Conservation (phyloP, 2,329 filamentous ascomycete species). For the Fusarium pseudograminearum region DNA sequence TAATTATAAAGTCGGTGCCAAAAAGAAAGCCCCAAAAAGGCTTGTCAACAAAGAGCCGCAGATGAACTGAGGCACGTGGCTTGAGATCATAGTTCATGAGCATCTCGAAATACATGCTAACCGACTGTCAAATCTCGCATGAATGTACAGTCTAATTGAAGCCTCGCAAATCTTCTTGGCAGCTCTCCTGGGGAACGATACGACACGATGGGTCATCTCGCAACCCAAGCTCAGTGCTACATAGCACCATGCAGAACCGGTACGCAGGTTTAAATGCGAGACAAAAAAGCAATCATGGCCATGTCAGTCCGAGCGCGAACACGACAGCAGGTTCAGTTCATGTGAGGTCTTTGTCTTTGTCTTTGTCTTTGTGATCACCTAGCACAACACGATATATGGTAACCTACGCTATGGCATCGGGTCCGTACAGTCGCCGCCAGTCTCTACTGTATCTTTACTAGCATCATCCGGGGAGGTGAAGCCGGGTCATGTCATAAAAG, state of each 20-base stretch:
- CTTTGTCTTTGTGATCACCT: conserved; percentile 9
- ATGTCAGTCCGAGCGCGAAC: conserved; percentile 24
- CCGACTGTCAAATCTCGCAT: conserved; percentile 27
- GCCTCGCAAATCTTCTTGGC: conserved; percentile 36
- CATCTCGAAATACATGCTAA: neutral
- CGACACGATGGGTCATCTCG: neutral
- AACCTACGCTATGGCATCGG: conserved; percentile 8
- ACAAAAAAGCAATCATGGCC: conserved; percentile 31
- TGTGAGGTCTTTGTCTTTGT: conserved; percentile 5
- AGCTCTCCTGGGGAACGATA: conserved; percentile 16
- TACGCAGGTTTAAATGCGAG: conserved; percentile 3
- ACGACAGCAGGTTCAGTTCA: neutral
- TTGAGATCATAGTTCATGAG: conserved; percentile 15
- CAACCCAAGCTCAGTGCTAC: neutral
- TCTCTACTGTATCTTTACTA: conserved; percentile 22
- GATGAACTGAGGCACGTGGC: conserved; percentile 43
- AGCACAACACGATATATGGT: neutral
- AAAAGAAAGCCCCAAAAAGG: neutral
- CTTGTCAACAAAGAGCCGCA: conserved; percentile 36
- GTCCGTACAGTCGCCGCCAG: conserved; percentile 4
- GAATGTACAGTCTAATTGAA: conserved; percentile 36
- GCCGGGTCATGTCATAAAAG: conserved; percentile 27
- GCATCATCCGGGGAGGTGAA: conserved; percentile 36
- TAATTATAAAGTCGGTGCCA: conserved; percentile 2
- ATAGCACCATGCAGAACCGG: conserved; percentile 11